Evolutionary conservation across 2,329 filamentous ascomycete genomes (phyloP).

Genomic region (Diplodia corticola): DNA sequence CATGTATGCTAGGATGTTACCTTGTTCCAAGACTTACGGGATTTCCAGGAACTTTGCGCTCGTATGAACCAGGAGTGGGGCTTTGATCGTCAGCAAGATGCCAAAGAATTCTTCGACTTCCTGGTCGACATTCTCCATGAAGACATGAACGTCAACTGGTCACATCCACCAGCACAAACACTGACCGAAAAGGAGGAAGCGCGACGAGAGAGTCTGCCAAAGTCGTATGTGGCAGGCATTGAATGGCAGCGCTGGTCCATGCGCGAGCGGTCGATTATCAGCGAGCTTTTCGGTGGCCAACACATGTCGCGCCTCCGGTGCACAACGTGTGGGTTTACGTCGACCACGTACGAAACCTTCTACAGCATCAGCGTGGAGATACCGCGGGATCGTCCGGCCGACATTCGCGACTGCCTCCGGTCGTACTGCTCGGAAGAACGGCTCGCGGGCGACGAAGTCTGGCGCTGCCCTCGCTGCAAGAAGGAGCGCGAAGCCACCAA

Average conservation of each 20-base stretch:
- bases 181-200: conserved; percentile 62
- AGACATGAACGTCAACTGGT: conserved; percentile 74
- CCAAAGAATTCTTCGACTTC: conserved; percentile 85
- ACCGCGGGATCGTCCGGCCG: conserved; percentile 58
- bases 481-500: conserved; percentile 66
- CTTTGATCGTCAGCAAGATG: conserved; percentile 79
- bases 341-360: conserved; percentile 69
- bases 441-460: conserved; percentile 66
- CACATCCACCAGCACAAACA: conserved; percentile 57
- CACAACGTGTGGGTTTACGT: conserved; percentile 61
- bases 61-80: conserved; percentile 68
- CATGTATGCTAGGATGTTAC: not conserved
- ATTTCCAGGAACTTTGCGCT: conserved; percentile 59
- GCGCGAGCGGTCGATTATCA: conserved; percentile 72
- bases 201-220: conserved; percentile 60
- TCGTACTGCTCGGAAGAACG: conserved; percentile 68
- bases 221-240: conserved; percentile 65
- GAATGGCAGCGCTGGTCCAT: conserved; percentile 74
- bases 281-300: conserved; percentile 75
- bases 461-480: conserved; percentile 75
- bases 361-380: conserved; percentile 73
- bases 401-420: conserved; percentile 69
- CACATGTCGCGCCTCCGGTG: conserved; percentile 63
- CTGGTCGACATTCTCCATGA: conserved; percentile 79
- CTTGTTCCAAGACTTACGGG: not conserved